A percentile compares a stretch with the other conserved stretches of the same genome.
Evolutionary conservation across 345 rosid species (phyloP).

Genomic region (Cardiospermum halicacabum): DNA sequence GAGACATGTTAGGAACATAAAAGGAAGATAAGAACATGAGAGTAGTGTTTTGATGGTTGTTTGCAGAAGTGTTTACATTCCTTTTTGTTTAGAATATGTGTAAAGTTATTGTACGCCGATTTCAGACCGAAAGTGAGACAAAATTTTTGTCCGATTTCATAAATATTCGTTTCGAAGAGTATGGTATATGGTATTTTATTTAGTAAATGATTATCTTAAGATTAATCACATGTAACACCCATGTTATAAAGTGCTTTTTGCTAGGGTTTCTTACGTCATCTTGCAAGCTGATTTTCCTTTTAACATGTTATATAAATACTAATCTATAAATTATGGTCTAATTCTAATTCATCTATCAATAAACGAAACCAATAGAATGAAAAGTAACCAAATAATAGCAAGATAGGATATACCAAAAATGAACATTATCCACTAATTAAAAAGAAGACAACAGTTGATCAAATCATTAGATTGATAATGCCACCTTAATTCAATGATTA

Average conservation of each 20-base stretch:
- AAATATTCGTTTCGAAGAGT: not conserved
- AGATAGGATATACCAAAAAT: no score
- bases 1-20: slow-evolving; percentile 1
- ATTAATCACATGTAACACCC: not conserved
- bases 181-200: not conserved
- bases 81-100: no score
- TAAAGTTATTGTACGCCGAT: not conserved
- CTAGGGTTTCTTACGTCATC: slow-evolving; percentile 6
- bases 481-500: no score
- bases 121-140: slow-evolving; percentile 6
- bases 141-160: not conserved
- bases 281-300: no score
- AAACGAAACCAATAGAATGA: no score
- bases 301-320: no score
- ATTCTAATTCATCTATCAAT: no score
- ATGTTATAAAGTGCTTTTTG: not conserved
- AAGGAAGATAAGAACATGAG: not conserved
- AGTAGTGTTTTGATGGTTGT: not conserved
- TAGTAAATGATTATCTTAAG: not conserved
- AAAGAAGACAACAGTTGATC: no score
- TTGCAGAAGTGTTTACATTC: not conserved
- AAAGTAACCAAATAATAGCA: no score
- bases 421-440: no score
- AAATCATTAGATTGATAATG: no score
- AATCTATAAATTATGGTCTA: no score